These are phyloP conservation scores for Telopea speciosissima DNA, from an alignment of 177 flowering plant species.

Conservation along the genomic window DNA sequence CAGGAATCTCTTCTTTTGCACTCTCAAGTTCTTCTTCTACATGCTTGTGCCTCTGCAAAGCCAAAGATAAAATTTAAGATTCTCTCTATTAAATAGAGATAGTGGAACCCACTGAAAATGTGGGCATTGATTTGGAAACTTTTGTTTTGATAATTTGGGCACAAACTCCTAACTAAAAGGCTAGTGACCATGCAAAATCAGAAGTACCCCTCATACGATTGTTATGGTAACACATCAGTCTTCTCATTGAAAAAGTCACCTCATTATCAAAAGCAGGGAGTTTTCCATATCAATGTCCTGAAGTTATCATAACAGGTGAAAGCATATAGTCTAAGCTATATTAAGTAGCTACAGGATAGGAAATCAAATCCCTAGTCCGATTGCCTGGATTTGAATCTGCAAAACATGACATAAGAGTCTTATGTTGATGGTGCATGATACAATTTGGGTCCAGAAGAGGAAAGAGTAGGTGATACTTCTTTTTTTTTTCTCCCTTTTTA, in stretches of 20 bases:
- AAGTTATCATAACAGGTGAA: too few relatives aligned
- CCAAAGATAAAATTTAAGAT: constrained; percentile 8
- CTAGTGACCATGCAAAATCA: not conserved
- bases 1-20: constrained; percentile 65
- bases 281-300: too few relatives aligned
- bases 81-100: not conserved
- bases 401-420: too few relatives aligned
- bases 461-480: not conserved
- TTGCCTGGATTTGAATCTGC: too few relatives aligned
- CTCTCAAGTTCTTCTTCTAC: constrained; percentile 75
- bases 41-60: constrained; percentile 56
- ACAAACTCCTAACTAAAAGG: not conserved
- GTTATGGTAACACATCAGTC: not conserved
- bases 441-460: not conserved
- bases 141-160: not conserved
- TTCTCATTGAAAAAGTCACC: not conserved
- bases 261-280: too few relatives aligned
- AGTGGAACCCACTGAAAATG: not conserved
- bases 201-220: not conserved
- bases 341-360: too few relatives aligned
- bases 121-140: not conserved
- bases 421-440: not conserved
- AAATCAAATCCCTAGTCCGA: too few relatives aligned
- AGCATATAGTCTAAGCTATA: too few relatives aligned
- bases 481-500: too few relatives aligned